Evolutionary conservation across 305 asterid genomes (phyloP), one percentile per base, ranked within the genome.

Genomic region (Fraxinus angustifolia): DNA sequence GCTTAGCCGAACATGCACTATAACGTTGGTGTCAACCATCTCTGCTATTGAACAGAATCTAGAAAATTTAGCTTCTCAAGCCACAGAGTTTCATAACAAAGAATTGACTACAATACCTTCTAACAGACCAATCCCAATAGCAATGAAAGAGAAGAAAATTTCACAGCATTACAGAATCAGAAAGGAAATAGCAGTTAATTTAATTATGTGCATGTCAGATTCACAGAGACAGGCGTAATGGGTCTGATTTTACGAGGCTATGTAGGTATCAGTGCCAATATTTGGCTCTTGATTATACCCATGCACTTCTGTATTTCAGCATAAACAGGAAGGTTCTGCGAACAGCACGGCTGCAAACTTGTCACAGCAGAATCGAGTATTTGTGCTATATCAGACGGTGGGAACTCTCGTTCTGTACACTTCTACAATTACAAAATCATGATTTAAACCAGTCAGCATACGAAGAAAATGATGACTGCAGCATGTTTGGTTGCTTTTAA

Each of bases 261-360:
- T 30, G 97, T 95, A 8, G 99, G 97, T 88, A 96, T 87, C 30
- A 94, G 90, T n/a, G 98, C 99, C 90, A 94, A 81, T 85, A 96
- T 94, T 86, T 96, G 97, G 93, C 90, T 96, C 92, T 88, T 94
- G 90, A 96, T 92, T 67, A 96, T 94, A 81, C 99, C 97, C 88
- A 96, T 92, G 85, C 98, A 94, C 86, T 94, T 93, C 83, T 93
- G 97, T 87, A 96, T 94, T 82, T 96, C 98, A 0, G 91, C 86
- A 84, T 92, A 96, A 67, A 92, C 84, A 2, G 97, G 94, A 56
- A 92, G 92, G 87, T 92, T 96, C 78, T 90, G 92, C 14, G 92
- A 87, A 87, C 96, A 90, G 86, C 87, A 88, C 19, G 98, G 98
- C 85, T 90, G 95, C 87, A 96, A 87, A 75, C 93, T 90, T 19